Evolutionary conservation across 2,329 filamentous ascomycete species (phyloP), one percentile per base, ranked within the genome.

Genomic region (Sporothrix pseudoabietina): DNA sequence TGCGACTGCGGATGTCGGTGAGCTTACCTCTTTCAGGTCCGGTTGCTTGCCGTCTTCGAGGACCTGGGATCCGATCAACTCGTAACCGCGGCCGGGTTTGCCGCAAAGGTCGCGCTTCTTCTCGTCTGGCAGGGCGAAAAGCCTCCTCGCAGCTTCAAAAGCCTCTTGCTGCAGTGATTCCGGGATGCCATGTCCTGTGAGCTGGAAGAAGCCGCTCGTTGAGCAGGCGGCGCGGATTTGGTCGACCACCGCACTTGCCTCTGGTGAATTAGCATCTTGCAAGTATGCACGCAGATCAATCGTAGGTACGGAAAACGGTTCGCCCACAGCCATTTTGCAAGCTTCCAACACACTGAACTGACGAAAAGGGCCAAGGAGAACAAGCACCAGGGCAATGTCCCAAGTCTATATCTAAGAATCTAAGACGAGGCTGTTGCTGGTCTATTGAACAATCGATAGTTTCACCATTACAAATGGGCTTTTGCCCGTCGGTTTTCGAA

Each of bases 81-180:
- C 85, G 75, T 87, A 87, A 22, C 86, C 86, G 65, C 86, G 81
- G 76, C 85, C 83, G 49, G 47, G 22, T 10, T 72, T 72, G 14
- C 54, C 69, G 14, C 9, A 32, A 2, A 74, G 66, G 63, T 76
- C 75, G 14, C 78, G 80, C 9, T 87, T 87, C 69, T 82, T 82
- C 22, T 83, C 81, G 1, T 82, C 76, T 0, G 84, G 81, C 8
- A 88, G 81, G 5, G 80, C 78, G 76, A 89, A 89, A 76, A 89
- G 83, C 14, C 79, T 80, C 75, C 83, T 81, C 19, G 83, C 80
- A 3, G 72, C 77, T 16, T 55, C 30, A 35, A 79, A 69, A 52
- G 78, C 44, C 9, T 66, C 35, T 47, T 78, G 63, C 71, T 76
- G 77, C 44, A 78, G 73, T 30, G 73, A 70, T 6, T 72, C 74